Conservation (phyloP, 2,329 filamentous ascomycete species). For the Talaromyces albobiverticillius region DNA sequence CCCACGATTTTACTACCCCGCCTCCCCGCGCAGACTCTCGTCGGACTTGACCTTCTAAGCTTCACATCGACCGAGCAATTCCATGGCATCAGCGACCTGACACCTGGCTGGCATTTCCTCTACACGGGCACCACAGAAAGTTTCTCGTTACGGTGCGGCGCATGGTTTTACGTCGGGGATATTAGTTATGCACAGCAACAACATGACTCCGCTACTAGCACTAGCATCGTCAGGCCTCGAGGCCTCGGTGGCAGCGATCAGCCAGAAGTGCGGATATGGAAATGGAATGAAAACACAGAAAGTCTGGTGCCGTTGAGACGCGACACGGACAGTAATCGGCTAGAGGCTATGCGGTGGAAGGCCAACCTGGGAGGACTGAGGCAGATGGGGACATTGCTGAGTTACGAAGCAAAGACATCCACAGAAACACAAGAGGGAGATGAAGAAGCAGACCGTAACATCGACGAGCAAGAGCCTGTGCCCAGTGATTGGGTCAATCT, state of each 20-base stretch:
- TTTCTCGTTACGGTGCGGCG: slow-evolving; percentile 59
- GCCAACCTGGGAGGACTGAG: slow-evolving; percentile 57
- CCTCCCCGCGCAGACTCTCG: slow-evolving; percentile 47
- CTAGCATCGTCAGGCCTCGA: slow-evolving; percentile 15
- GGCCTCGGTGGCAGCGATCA: slow-evolving; percentile 20
- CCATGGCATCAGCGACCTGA: slow-evolving; percentile 58
- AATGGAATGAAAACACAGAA: slow-evolving; percentile 49
- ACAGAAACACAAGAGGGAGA: slow-evolving; percentile 22
- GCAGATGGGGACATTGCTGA: slow-evolving; percentile 47
- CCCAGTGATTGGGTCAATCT: slow-evolving; percentile 51
- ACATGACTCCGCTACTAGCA: background rate
- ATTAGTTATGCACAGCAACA: slow-evolving; percentile 18
- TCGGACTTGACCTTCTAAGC: slow-evolving; percentile 55
- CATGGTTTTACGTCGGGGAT: slow-evolving; percentile 57
- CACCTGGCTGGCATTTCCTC: slow-evolving; percentile 59
- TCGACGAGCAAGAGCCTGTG: slow-evolving; percentile 30
- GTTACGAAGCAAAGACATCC: slow-evolving; percentile 29
- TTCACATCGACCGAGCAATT: slow-evolving; percentile 63
- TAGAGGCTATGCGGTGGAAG: slow-evolving; percentile 51
- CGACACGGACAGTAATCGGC: slow-evolving; percentile 34
- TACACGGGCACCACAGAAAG: slow-evolving; percentile 59
- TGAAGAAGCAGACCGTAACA: slow-evolving; percentile 25
- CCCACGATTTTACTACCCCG: slow-evolving; percentile 43
- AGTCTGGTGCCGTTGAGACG: slow-evolving; percentile 31
- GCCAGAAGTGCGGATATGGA: slow-evolving; percentile 52